Evolutionary conservation across 495 filamentous ascomycete species (phyloP), one percentile per base, ranked within the genome.

Genomic region (Letharia columbiana): DNA sequence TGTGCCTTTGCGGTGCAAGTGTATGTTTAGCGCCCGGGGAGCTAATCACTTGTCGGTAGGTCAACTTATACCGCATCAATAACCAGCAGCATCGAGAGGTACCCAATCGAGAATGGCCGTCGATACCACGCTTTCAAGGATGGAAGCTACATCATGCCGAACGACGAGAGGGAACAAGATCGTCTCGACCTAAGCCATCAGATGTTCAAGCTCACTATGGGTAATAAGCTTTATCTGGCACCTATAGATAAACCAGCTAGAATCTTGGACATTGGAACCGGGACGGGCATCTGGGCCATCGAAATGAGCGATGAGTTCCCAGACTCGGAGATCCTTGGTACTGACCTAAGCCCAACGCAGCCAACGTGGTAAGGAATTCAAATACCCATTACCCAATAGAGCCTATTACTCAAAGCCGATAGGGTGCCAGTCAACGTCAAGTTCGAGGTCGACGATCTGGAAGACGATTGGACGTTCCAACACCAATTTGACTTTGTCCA

Each of bases 391-490:
- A 15, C n/a, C 63, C 47, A 60, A 52, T 7, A 2, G 18, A 20
- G 8, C 18, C 20, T 20, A n/a, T 49, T 23, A 10, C 20, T 49
- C 20, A 49, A 49, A 49, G 20, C 18, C 20, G 20, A 8, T 18
- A 59, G 76, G 81, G 61, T 83, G 76, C 84, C 84, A 52, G 77
- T 78, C 45, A 88, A 87, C 67, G 76, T 84, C 45, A 82, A 78
- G 68, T 88, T 87, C 68, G 82, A 87, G 69, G 80, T 88, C 37
- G 84, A 87, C 68, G 82, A 87, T 68, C 83, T 81, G 64, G 85
- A 81, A 65, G 68, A 73, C 10, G 67, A 74, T 2, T 83, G 79
- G 80, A 68, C 71, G 0, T 80, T 72, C 62, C 64, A 45, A 23
- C 70, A 84, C 47, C 67, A 80, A 35, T 84, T 85, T 57, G 82